Percentiles rank a stretch among this genome's conserved stretches.
Evolutionary conservation across 495 filamentous ascomycete species (phyloP).

Genomic region (Hyphodiscus hymeniophilus): DNA sequence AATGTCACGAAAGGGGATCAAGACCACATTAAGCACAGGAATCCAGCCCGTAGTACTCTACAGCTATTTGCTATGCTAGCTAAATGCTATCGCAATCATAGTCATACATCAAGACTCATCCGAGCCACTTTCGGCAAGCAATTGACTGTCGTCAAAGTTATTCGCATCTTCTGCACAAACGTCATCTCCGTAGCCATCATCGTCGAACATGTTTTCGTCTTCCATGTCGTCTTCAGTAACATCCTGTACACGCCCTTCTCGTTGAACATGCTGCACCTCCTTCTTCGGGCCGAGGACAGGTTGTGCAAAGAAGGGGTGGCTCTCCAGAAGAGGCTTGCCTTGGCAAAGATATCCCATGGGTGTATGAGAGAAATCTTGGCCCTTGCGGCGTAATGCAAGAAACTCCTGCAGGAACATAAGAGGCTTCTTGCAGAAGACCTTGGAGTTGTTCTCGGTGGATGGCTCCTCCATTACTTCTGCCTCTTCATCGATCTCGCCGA

Average conservation of each 20-base stretch:
- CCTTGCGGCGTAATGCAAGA: conserved; percentile 40
- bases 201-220: neutral
- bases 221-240: neutral
- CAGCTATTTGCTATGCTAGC: no score
- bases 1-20: no score
- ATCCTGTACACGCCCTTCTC: no score
- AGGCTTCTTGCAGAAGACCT: conserved; percentile 24
- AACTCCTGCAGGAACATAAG: conserved; percentile 41
- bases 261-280: no score
- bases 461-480: neutral
- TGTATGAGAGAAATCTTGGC: conserved; percentile 43
- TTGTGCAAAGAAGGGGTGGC: conserved; percentile 34
- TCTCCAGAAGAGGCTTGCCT: conserved; percentile 26
- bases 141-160: neutral
- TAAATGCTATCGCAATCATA: no score
- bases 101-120: no score
- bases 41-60: no score
- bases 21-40: no score
- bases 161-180: neutral
- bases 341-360: conserved; percentile 48
- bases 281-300: neutral
- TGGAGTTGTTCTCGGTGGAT: neutral
- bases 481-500: neutral
- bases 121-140: neutral
- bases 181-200: neutral